Evolutionary conservation across 2,329 filamentous ascomycete genomes (phyloP).

Genomic region (Boeremia exigua): DNA sequence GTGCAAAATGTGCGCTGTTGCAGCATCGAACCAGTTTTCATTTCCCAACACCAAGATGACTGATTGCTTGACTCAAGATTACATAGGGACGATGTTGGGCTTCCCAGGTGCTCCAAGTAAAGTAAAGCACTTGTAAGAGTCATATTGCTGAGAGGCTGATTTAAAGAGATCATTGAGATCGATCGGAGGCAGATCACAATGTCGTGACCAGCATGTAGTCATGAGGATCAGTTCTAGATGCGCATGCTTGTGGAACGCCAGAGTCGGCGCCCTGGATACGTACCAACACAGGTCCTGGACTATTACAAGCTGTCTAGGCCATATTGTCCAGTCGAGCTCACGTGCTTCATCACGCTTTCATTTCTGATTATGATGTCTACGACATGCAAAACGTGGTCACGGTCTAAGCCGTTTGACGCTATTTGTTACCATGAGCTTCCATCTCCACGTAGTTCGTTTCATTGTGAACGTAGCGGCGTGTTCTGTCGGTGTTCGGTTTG

Average conservation of each 20-base stretch:
- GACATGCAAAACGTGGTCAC: neutral
- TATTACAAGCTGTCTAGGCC: constrained; percentile 1
- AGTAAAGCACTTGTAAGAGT: neutral
- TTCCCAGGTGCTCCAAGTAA: neutral
- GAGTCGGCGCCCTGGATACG: neutral
- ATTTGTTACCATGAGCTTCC: neutral
- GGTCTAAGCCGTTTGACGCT: too few species aligned
- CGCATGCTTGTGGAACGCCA: neutral
- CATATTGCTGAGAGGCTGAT: neutral
- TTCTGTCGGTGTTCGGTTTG: constrained; percentile 7
- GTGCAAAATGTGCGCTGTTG: constrained; percentile 5
- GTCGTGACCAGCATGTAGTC: neutral
- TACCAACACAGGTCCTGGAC: neutral
- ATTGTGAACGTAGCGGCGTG: neutral
- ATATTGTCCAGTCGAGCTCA: neutral
- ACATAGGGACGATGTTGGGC: neutral
- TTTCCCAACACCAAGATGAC: constrained; percentile 16
- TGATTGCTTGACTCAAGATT: constrained; percentile 4
- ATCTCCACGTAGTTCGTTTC: constrained; percentile 1
- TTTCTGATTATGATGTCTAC: too few species aligned
- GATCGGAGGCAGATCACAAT: neutral
- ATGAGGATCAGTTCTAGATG: neutral
- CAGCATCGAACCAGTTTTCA: constrained; percentile 17
- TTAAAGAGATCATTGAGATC: neutral
- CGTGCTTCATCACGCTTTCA: neutral